phyloP scores from a whole-genome alignment of 495 filamentous ascomycete species.

The Talaromyces adpressus region DNA sequence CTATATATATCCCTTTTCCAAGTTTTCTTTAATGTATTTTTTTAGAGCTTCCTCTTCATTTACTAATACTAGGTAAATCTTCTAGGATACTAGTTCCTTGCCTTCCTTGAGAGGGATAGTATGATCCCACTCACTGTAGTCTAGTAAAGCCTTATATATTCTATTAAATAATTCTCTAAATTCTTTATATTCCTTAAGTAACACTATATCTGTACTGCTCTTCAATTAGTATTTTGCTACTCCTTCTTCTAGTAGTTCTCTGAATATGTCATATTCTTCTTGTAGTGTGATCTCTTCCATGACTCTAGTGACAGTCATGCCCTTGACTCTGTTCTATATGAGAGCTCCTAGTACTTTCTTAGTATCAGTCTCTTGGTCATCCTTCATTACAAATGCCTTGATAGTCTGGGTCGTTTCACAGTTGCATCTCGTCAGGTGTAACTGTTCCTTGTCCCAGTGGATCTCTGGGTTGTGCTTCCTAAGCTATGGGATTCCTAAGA shows the following conservation, averaged over 20 bases:
- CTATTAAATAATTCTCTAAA: slow-evolving; percentile 10
- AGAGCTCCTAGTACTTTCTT: neutral
- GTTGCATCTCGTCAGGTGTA: neutral
- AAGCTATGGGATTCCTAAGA: slow-evolving; percentile 8
- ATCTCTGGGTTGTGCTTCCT: slow-evolving; percentile 11
- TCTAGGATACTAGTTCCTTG: too few species aligned
- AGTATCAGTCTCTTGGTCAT: neutral
- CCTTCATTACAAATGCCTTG: neutral
- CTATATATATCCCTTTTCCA: too few species aligned
- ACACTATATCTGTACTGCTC: neutral
- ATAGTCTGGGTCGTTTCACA: neutral
- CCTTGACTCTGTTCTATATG: neutral
- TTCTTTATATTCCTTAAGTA: slow-evolving; percentile 1
- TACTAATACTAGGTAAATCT: too few species aligned
- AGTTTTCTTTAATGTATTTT: too few species aligned
- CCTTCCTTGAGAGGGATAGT: slow-evolving; percentile 9
- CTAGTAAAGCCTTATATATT: slow-evolving; percentile 7
- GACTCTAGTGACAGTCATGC: neutral
- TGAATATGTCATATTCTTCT: too few species aligned
- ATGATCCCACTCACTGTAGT: slow-evolving; percentile 7
- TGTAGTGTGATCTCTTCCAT: neutral
- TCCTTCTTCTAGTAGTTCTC: too few species aligned
- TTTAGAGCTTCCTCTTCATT: too few species aligned
- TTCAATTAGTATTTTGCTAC: neutral
- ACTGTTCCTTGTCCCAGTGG: slow-evolving; percentile 3